These are phyloP conservation scores for Metschnikowia arizonensis DNA, from an alignment of 805 yeast species.

Conservation along the genomic window DNA sequence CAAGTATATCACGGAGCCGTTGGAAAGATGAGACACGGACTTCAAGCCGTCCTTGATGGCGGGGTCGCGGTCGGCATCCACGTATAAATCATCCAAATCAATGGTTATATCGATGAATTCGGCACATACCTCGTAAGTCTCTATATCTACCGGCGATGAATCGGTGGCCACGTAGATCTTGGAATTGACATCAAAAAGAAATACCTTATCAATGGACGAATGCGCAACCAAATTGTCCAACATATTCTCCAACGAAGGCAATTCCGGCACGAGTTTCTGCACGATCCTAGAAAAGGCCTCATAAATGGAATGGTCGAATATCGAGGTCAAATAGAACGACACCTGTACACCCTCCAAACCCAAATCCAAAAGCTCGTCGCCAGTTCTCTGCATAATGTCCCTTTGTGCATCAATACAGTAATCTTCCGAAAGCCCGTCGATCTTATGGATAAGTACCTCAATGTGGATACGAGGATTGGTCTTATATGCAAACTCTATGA, in stretches of 20 bases:
- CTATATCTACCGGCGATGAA: constrained; percentile 91
- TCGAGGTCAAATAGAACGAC: constrained; percentile 85
- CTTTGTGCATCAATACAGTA: constrained; percentile 91
- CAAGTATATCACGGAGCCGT: constrained; percentile 79
- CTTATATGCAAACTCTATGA: constrained; percentile 80
- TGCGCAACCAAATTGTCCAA: constrained; percentile 85
- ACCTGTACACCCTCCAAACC: constrained; percentile 91
- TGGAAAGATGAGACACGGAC: constrained; percentile 72
- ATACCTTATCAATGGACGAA: constrained; percentile 88
- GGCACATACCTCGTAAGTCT: constrained; percentile 93
- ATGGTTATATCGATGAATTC: constrained; percentile 94
- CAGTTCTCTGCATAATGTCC: constrained; percentile 93
- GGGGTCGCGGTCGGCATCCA: constrained; percentile 19
- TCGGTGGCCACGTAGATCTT: constrained; percentile 96
- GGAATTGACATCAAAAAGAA: constrained; percentile 84
- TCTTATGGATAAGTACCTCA: constrained; percentile 92
- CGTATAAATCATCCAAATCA: constrained; percentile 73
- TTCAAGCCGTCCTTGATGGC: constrained; percentile 40
- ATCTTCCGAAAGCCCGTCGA: constrained; percentile 92
- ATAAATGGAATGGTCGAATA: constrained; percentile 91
- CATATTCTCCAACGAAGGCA: constrained; percentile 83
- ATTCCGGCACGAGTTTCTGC: constrained; percentile 84
- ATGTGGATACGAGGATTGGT: constrained; percentile 82
- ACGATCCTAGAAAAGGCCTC: constrained; percentile 94
- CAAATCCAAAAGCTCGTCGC: constrained; percentile 84